These are phyloP conservation scores for Paracorniculantispora psalliotae DNA, from an alignment of 2,329 filamentous ascomycete genomes.

Conservation along the genomic window DNA sequence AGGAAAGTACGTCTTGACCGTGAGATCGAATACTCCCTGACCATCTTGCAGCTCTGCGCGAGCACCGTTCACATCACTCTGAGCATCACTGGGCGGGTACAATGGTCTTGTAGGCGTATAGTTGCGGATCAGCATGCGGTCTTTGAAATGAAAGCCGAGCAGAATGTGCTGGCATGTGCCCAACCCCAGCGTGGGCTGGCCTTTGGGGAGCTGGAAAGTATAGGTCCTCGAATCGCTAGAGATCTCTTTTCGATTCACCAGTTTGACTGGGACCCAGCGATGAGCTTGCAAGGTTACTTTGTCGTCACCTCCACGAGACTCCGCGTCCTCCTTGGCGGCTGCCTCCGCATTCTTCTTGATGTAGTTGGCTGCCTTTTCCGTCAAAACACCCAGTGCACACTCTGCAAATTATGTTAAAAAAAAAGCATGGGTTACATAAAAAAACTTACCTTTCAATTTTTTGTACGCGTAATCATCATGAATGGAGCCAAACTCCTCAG, in stretches of 20 bases:
- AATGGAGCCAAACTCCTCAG: slow-evolving; percentile 43
- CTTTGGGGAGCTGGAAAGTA: slow-evolving; percentile 40
- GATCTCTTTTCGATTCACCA: slow-evolving; percentile 27
- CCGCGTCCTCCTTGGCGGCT: slow-evolving; percentile 26
- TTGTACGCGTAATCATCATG: slow-evolving; percentile 47
- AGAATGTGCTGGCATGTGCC: slow-evolving; percentile 49
- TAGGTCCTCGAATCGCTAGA: slow-evolving; percentile 38
- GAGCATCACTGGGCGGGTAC: slow-evolving; percentile 17
- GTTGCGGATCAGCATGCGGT: slow-evolving; percentile 44
- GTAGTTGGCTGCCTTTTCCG: slow-evolving; percentile 41
- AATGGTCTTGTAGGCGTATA: slow-evolving; percentile 48
- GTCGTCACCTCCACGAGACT: slow-evolving; percentile 17
- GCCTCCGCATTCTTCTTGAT: slow-evolving; percentile 40
- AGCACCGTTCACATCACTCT: neutral
- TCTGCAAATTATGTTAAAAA: no score
- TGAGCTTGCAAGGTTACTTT: slow-evolving; percentile 35
- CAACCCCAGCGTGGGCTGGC: slow-evolving; percentile 38
- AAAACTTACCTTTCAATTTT: slow-evolving; percentile 44
- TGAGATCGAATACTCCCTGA: slow-evolving; percentile 42
- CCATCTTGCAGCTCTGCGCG: slow-evolving; percentile 23
- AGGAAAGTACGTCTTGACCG: slow-evolving; percentile 49
- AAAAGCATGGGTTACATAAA: no score
- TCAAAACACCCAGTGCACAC: slow-evolving; percentile 44
- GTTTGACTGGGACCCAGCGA: slow-evolving; percentile 24
- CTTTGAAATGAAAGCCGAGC: slow-evolving; percentile 47